Evolutionary conservation across 805 yeast species (phyloP).

Genomic region (Ogataea methanolica): DNA sequence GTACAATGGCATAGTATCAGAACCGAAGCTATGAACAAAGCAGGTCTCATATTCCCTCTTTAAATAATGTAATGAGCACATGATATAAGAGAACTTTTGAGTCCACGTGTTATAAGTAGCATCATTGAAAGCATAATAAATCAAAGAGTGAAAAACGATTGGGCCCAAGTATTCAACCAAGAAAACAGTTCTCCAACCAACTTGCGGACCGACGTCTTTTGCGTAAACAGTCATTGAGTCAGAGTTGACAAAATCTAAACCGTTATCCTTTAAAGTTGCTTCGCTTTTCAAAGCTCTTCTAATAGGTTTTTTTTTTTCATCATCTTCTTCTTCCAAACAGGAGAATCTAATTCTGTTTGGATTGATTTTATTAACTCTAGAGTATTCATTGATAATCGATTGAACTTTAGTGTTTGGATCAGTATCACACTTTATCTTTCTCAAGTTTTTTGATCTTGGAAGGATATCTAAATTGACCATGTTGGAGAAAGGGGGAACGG

Average conservation of each 20-base stretch:
- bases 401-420: slow-evolving; percentile 31
- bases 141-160: slow-evolving; percentile 66
- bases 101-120: slow-evolving; percentile 41
- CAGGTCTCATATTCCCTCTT: slow-evolving; percentile 89
- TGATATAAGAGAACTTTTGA: slow-evolving; percentile 48
- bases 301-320: slow-evolving; percentile 27
- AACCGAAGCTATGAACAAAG: slow-evolving; percentile 79
- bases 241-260: slow-evolving; percentile 29
- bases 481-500: background rate
- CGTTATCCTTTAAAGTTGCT: slow-evolving; percentile 43
- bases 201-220: slow-evolving; percentile 91
- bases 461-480: slow-evolving; percentile 48
- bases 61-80: slow-evolving; percentile 70
- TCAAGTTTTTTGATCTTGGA: slow-evolving; percentile 58
- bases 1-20: slow-evolving; percentile 87
- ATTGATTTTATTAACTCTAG: slow-evolving; percentile 36
- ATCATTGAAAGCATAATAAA: slow-evolving; percentile 43
- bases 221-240: slow-evolving; percentile 47
- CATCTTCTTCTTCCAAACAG: slow-evolving; percentile 24
- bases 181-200: slow-evolving; percentile 89
- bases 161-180: slow-evolving; percentile 90
- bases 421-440: slow-evolving; percentile 40
- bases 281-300: slow-evolving; percentile 42
- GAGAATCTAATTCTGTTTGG: slow-evolving; percentile 56
- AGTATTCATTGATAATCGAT: slow-evolving; percentile 36